Conservation (phyloP, 345 rosid species). For the Bruguiera gymnorhiza region DNA sequence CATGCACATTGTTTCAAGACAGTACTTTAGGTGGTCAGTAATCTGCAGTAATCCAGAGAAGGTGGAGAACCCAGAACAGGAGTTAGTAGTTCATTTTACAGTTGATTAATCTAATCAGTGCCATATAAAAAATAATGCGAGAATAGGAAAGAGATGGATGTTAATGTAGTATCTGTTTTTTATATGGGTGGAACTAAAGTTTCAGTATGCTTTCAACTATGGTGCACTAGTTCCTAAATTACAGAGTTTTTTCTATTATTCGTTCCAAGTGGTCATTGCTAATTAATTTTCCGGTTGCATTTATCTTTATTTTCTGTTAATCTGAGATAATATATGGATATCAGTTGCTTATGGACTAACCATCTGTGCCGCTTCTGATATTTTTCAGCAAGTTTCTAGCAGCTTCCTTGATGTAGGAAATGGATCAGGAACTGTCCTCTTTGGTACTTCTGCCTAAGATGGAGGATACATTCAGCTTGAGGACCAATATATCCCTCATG, state of each 20-base stretch:
- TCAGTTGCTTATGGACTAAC: constrained; percentile 7
- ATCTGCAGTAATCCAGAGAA: no score
- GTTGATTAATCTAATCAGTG: no score
- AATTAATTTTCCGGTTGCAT: background rate
- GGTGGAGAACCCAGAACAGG: no score
- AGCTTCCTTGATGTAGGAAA: constrained; percentile 60
- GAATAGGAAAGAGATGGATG: no score
- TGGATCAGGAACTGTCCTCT: constrained; percentile 47
- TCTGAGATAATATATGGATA: background rate
- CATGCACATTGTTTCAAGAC: no score
- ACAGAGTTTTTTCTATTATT: background rate
- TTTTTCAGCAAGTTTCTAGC: constrained; percentile 60
- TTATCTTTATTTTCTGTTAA: background rate
- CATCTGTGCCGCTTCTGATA: background rate
- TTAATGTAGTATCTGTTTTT: no score
- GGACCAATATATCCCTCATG: background rate
- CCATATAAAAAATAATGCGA: no score
- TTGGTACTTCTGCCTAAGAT: constrained; percentile 41
- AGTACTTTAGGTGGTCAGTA: no score
- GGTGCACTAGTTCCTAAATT: background rate
- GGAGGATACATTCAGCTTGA: background rate
- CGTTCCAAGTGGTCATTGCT: no score
- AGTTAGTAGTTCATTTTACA: no score
- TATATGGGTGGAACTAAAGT: no score
- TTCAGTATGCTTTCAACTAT: no score